Evolutionary conservation across 2,329 filamentous ascomycete genomes (phyloP).

Genomic region (Ceratocystis smalleyi): DNA sequence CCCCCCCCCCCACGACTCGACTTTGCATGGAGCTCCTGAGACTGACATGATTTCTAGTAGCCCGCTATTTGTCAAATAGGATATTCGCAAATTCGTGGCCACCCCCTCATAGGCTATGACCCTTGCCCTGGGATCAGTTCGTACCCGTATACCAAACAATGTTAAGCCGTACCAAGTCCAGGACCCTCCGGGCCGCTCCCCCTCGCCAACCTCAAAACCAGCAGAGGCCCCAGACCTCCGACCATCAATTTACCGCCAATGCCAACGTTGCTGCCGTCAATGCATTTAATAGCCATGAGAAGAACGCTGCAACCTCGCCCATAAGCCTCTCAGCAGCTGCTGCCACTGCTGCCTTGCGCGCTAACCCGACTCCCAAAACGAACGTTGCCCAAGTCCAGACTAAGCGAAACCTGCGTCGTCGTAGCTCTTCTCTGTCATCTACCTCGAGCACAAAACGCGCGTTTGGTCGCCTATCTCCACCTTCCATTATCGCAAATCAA

Average conservation of each 20-base stretch:
- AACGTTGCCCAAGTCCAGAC: conserved; percentile 72
- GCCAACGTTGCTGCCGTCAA: conserved; percentile 67
- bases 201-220: conserved; percentile 14
- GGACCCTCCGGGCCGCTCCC: conserved; percentile 24
- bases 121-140: not conserved
- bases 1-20: not conserved
- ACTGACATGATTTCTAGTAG: not conserved
- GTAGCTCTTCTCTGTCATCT: conserved; percentile 58
- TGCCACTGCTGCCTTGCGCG: conserved; percentile 69
- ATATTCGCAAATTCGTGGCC: conserved; percentile 1
- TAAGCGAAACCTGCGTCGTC: conserved; percentile 57
- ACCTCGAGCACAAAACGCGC: conserved; percentile 30
- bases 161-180: conserved; percentile 36
- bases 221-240: conserved; percentile 20
- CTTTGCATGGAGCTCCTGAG: not conserved
- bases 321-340: conserved; percentile 65
- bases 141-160: conserved; percentile 26
- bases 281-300: conserved; percentile 53
- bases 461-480: conserved; percentile 9
- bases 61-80: not conserved
- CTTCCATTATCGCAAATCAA: not conserved
- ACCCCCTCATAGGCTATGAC: conserved; percentile 4
- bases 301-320: conserved; percentile 28
- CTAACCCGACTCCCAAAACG: conserved; percentile 61
- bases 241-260: conserved; percentile 47